A percentile compares a stretch with the other conserved stretches of the same genome.
Conservation (phyloP, 768 basidiomycete species). For the Chiua virens region DNA sequence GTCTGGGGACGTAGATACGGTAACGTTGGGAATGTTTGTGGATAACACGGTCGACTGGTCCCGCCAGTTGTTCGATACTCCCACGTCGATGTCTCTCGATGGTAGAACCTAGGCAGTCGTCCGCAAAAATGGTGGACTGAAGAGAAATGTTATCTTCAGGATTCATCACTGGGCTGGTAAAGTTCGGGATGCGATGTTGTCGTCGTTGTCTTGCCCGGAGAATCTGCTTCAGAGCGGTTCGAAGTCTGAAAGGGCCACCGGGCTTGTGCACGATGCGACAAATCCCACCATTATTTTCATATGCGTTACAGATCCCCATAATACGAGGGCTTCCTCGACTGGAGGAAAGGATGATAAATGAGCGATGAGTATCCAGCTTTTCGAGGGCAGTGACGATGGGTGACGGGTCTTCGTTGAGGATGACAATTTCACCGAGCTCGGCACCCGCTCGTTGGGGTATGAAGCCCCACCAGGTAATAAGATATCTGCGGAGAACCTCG, state of each 20-base stretch:
- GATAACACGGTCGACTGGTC: conserved; percentile 13
- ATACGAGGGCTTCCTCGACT: conserved; percentile 63
- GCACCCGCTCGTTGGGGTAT: conserved; percentile 39
- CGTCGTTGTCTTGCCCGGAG: conserved; percentile 33
- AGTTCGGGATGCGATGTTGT: conserved; percentile 24
- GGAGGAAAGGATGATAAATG: conserved; percentile 76
- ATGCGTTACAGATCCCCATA: conserved; percentile 63
- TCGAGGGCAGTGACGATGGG: conserved; percentile 58
- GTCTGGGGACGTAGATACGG: conserved; percentile 22
- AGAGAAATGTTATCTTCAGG: conserved; percentile 30
- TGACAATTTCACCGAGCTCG: conserved; percentile 66
- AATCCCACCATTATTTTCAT: conserved; percentile 81
- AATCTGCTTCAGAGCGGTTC: conserved; percentile 55
- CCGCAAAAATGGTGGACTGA: conserved; percentile 29
- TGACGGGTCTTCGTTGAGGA: conserved; percentile 76
- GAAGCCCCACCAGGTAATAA: conserved; percentile 79
- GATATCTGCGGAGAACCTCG: conserved; percentile 61
- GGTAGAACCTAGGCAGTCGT: conserved; percentile 17
- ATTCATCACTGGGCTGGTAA: conserved; percentile 14
- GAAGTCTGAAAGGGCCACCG: conserved; percentile 75
- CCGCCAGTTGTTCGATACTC: conserved; percentile 35
- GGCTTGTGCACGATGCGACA: conserved; percentile 91
- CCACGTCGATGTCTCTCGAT: conserved; percentile 28
- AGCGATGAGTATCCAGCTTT: conserved; percentile 53
- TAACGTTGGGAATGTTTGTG: conserved; percentile 6